phyloP scores from a whole-genome alignment of 2,329 filamentous ascomycete genomes.

The Helotiales sp. region DNA sequence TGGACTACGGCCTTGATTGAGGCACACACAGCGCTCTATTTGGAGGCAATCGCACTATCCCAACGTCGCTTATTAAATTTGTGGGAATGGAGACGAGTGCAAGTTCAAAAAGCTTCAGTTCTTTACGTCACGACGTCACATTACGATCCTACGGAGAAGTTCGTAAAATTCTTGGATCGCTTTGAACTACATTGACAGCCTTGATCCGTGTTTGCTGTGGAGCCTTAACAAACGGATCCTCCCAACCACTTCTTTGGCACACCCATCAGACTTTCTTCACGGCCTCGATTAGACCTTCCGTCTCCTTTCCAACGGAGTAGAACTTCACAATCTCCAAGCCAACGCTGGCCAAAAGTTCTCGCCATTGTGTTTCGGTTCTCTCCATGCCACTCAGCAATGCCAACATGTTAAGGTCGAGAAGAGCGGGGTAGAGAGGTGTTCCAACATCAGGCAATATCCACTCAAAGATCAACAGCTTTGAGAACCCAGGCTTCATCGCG shows the following conservation, averaged over 20 bases:
- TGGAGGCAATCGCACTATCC: background rate
- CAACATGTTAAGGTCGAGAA: slow-evolving; percentile 42
- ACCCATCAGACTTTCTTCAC: slow-evolving; percentile 1
- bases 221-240: background rate
- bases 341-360: slow-evolving; percentile 14
- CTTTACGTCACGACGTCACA: background rate
- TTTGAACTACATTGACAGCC: no score
- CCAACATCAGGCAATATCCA: slow-evolving; percentile 17
- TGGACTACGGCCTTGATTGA: background rate
- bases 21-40: background rate
- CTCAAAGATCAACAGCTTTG: slow-evolving; percentile 22
- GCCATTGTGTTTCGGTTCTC: slow-evolving; percentile 40
- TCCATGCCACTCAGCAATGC: slow-evolving; percentile 36
- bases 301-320: slow-evolving; percentile 9
- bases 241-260: background rate
- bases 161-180: no score
- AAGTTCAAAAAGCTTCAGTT: background rate
- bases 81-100: background rate
- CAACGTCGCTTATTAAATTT: background rate
- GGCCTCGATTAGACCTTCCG: slow-evolving; percentile 15
- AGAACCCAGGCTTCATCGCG: slow-evolving; percentile 29
- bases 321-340: slow-evolving; percentile 22
- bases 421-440: slow-evolving; percentile 22
- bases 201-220: background rate
- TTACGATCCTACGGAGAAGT: no score